A percentile compares a stretch with the other conserved stretches of the same genome.
phyloP scores from a whole-genome alignment of 2,329 filamentous ascomycete genomes.

The Periconia sp. region DNA sequence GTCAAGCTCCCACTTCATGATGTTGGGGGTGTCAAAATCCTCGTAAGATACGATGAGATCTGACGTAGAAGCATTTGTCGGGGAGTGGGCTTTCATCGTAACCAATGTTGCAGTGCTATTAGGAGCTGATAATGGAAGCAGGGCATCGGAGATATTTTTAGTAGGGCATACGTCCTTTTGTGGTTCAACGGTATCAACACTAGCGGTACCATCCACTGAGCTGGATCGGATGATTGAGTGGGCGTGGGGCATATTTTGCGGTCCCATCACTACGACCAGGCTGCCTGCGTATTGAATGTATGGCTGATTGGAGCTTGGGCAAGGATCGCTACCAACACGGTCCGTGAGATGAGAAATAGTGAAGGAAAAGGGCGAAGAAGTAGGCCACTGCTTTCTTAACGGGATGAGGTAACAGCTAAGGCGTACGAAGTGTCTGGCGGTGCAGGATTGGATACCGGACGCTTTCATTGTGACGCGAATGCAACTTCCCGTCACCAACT shows the following conservation, averaged over 20 bases:
- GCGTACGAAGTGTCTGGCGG: slow-evolving; percentile 29
- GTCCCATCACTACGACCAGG: background rate
- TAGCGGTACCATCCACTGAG: slow-evolving; percentile 21
- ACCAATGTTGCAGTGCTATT: slow-evolving; percentile 13
- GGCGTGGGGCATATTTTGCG: slow-evolving; percentile 34
- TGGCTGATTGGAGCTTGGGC: slow-evolving; percentile 14
- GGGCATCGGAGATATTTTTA: slow-evolving; percentile 16
- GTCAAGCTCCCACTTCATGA: slow-evolving; percentile 25
- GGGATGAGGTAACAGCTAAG: slow-evolving; percentile 35
- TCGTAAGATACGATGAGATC: slow-evolving; percentile 8
- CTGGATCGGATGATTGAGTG: slow-evolving; percentile 28
- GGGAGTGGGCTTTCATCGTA: slow-evolving; percentile 16
- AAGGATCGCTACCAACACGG: slow-evolving; percentile 29
- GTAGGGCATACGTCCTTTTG: slow-evolving; percentile 21
- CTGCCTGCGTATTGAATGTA: slow-evolving; percentile 13
- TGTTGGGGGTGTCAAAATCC: slow-evolving; percentile 15
- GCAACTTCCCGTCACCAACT: slow-evolving; percentile 37
- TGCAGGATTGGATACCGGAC: slow-evolving; percentile 23
- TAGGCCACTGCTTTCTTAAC: slow-evolving; percentile 21
- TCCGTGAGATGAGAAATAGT: slow-evolving; percentile 31
- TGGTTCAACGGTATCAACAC: slow-evolving; percentile 16
- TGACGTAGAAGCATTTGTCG: slow-evolving; percentile 10
- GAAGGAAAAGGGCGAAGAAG: slow-evolving; percentile 15
- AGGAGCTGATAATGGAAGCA: slow-evolving; percentile 14
- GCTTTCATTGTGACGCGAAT: slow-evolving; percentile 33